Evolutionary conservation across 805 yeast genomes (phyloP), one percentile per base, ranked within the genome.

Genomic region (Yarrowia porcina): DNA sequence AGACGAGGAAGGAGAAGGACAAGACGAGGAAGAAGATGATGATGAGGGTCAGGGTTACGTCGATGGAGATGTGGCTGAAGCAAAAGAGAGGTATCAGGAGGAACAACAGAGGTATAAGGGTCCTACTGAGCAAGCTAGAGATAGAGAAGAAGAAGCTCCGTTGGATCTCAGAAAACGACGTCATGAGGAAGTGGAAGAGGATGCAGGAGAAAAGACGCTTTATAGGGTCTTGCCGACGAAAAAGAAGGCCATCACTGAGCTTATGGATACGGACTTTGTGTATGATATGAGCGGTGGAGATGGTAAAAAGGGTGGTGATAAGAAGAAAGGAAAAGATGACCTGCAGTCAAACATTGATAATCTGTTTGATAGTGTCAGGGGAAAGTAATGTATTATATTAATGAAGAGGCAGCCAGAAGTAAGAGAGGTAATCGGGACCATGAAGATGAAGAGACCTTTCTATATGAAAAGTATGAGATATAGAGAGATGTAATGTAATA

Each of bases 11-110:
- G 73, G 67, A 15, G 66, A 67, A 15, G 28, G n/a, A n/a, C n/a
- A 25, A 25, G 8, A 5, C 8, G 69, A 65, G 23, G 70, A 66
- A 15, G 73, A 68, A 20, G 68, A 67, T 20, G 67, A 65, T 9
- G 73, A 69, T 8, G 73, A 72, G 65, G 80, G 74, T 13, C 72
- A 75, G 3, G 76, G 74, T 38, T 70, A 74, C n/a, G 76, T 72
- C 8, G 78, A 71, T 27, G 75, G 71, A 25, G 73, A 66, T 1
- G 72, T 75, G 39, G 80, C 73, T 4, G 69, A 66, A 18, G 68
- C 70, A 18, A 65, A 66, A 6, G 63, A 54, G n/a, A 10, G 52
- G 20, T 25, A 9, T n/a, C 21, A 20, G 21, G 49, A 25, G 32
- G 30, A 56, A 18, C 28, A 35, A 15, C n/a, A 33, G 41, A 18